Conservation (phyloP, 257 asterid genomes). For the Nicotiana attenuata region DNA sequence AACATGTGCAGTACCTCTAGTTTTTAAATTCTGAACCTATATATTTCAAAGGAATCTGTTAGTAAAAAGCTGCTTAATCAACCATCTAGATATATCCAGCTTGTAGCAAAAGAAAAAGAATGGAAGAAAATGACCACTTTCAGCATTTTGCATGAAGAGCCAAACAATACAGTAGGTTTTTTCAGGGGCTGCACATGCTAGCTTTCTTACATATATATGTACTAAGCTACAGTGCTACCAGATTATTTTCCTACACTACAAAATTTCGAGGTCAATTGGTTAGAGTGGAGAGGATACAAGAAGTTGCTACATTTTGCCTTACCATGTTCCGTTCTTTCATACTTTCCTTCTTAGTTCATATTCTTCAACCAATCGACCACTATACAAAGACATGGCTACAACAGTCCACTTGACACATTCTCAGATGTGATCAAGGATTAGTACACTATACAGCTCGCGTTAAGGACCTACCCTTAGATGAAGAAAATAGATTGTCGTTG, state of each 20-base stretch:
- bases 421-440: background rate
- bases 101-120: background rate
- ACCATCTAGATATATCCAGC: background rate
- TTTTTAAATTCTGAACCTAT: background rate
- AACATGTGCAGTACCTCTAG: background rate
- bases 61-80: background rate
- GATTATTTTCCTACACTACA: background rate
- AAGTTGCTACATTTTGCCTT: background rate
- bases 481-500: background rate
- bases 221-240: background rate
- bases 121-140: background rate
- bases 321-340: background rate
- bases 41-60: background rate
- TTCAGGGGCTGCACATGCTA: background rate
- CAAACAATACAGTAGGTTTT: background rate
- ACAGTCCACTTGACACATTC: constrained; percentile 6
- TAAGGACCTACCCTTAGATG: background rate
- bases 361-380: background rate
- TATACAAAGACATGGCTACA: background rate
- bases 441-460: background rate
- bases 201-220: background rate
- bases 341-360: background rate
- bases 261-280: background rate
- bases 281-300: background rate
- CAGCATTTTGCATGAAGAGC: background rate